Percentiles rank a stretch among this genome's conserved stretches.
phyloP scores from a whole-genome alignment of 192 early-diverging fungal species.

The Rhizophagus prolifer region DNA sequence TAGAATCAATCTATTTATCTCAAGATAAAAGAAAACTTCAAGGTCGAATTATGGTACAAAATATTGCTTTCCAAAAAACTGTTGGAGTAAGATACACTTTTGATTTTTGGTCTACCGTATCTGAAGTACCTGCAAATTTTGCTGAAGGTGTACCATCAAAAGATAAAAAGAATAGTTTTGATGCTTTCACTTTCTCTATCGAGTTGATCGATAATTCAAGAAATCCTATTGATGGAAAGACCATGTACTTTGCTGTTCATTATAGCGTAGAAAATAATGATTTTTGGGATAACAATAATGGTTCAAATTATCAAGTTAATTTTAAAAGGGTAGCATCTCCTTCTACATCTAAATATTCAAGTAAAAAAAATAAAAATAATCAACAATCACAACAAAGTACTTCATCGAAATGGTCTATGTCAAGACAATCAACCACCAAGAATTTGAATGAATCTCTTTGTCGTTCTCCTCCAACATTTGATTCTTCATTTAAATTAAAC shows the following conservation, averaged over 20 bases:
- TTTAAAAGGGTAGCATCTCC: constrained; percentile 34
- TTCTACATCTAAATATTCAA: constrained; percentile 22
- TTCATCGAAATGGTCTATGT: background rate
- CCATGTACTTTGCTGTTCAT: constrained; percentile 60
- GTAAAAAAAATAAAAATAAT: constrained; percentile 16
- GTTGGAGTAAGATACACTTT: constrained; percentile 80
- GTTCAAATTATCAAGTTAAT: constrained; percentile 78
- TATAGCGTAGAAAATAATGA: constrained; percentile 71
- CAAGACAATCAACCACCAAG: background rate
- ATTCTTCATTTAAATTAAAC: background rate
- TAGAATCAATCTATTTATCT: constrained; percentile 56
- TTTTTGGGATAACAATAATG: constrained; percentile 95
- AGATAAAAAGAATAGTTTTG: constrained; percentile 46
- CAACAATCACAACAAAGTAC: background rate
- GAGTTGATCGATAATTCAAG: constrained; percentile 53
- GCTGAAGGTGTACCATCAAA: constrained; percentile 51
- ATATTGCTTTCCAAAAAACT: constrained; percentile 82
- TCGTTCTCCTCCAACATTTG: constrained; percentile 1
- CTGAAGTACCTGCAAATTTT: constrained; percentile 67
- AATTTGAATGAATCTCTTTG: background rate
- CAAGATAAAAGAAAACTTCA: constrained; percentile 54
- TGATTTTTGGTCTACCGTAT: constrained; percentile 76
- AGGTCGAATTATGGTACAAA: constrained; percentile 76
- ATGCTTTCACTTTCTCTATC: constrained; percentile 73
- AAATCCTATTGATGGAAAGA: constrained; percentile 40